These are phyloP conservation scores for Neurospora sp. DNA, from an alignment of 495 filamentous ascomycete genomes.

Conservation along the genomic window DNA sequence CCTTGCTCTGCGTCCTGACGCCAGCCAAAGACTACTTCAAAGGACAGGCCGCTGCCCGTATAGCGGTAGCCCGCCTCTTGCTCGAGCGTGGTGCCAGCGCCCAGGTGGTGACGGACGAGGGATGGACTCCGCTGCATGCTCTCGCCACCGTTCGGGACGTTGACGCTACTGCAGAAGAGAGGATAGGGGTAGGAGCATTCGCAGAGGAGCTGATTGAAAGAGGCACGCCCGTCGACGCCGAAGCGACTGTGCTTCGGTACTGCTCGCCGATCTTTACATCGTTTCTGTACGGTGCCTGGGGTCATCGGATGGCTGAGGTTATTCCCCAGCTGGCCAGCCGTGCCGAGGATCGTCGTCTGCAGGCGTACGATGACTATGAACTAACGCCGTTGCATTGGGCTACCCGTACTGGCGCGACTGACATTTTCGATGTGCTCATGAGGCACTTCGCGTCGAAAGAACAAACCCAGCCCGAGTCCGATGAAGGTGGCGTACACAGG, in stretches of 20 bases:
- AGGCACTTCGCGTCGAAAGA: neutral
- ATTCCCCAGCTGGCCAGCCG: neutral
- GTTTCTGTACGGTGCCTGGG: neutral
- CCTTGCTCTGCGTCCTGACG: constrained; percentile 14
- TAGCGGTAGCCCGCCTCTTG: neutral
- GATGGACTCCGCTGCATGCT: constrained; percentile 12
- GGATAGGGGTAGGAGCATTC: neutral
- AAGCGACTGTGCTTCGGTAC: neutral
- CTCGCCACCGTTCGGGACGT: neutral
- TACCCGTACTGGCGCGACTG: neutral
- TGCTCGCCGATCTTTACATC: neutral
- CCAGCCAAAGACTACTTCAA: neutral
- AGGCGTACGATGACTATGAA: neutral
- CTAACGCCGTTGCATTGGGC: neutral
- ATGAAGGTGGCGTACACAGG: neutral
- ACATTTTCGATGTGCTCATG: neutral
- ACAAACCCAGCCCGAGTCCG: neutral
- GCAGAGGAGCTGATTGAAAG: neutral
- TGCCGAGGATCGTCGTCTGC: neutral
- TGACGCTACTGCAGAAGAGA: neutral
- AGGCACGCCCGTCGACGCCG: constrained; percentile 1
- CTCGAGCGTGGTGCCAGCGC: constrained; percentile 8
- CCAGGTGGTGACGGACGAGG: constrained; percentile 7
- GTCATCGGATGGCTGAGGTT: neutral
- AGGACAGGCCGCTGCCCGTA: neutral